Conservation (phyloP, 2,329 filamentous ascomycete genomes). For the Talaromyces sp. region DNA sequence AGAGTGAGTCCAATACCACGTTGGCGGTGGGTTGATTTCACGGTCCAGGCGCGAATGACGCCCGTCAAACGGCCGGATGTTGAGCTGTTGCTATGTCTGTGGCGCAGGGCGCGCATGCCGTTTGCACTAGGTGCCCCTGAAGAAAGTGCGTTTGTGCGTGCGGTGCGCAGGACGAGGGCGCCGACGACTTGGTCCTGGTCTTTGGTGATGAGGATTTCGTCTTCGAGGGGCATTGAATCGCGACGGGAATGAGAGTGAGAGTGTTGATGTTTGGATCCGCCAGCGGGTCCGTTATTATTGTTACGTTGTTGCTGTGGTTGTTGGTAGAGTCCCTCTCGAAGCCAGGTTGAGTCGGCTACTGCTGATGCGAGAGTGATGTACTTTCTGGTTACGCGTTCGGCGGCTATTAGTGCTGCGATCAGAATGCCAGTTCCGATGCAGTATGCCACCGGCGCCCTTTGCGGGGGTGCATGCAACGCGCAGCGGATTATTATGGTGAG, state of each 20-base stretch:
- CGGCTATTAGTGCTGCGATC: slow-evolving; percentile 60
- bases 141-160: slow-evolving; percentile 20
- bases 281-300: slow-evolving; percentile 13
- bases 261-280: slow-evolving; percentile 28
- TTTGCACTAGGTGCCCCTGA: slow-evolving; percentile 21
- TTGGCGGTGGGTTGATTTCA: slow-evolving; percentile 62
- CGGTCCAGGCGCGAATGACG: slow-evolving; percentile 77
- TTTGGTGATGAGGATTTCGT: slow-evolving; percentile 64
- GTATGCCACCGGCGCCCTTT: slow-evolving; percentile 55
- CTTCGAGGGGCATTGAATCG: slow-evolving; percentile 45
- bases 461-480: slow-evolving; percentile 35
- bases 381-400: slow-evolving; percentile 59
- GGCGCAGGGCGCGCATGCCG: slow-evolving; percentile 20
- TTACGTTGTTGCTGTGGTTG: slow-evolving; percentile 1
- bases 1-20: slow-evolving; percentile 69
- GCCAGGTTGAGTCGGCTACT: slow-evolving; percentile 58
- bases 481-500: slow-evolving; percentile 42
- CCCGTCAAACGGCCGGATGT: slow-evolving; percentile 19
- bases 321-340: slow-evolving; percentile 40
- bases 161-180: slow-evolving; percentile 56
- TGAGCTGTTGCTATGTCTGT: slow-evolving; percentile 20
- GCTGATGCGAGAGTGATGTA: slow-evolving; percentile 63
- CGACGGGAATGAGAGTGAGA: slow-evolving; percentile 16
- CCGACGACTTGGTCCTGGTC: slow-evolving; percentile 70
- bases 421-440: slow-evolving; percentile 60